These are phyloP conservation scores for Phytophthora ohioensis DNA, from an alignment of 352 stramenopile species.

Conservation along the genomic window DNA sequence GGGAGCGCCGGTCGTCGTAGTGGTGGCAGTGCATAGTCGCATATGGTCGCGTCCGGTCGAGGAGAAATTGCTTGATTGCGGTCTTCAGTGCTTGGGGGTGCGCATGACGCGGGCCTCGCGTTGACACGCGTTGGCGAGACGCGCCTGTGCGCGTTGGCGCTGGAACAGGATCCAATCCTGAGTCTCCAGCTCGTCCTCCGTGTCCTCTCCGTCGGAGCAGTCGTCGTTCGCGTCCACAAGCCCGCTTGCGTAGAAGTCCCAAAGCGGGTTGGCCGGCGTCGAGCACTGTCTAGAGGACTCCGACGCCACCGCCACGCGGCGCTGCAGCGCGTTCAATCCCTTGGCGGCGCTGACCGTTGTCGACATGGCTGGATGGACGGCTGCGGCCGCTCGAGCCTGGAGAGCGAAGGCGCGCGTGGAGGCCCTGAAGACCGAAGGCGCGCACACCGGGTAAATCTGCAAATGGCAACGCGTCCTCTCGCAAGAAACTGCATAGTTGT, in stretches of 20 bases:
- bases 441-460: conserved; percentile 24
- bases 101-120: conserved; percentile 39
- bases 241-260: conserved; percentile 71
- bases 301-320: conserved; percentile 5
- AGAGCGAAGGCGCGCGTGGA: conserved; percentile 1
- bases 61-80: background rate
- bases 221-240: conserved; percentile 61
- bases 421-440: conserved; percentile 7
- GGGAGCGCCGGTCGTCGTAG: conserved; percentile 6
- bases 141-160: conserved; percentile 58
- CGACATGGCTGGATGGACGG: conserved; percentile 29
- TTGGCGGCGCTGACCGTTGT: conserved; percentile 32
- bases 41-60: background rate
- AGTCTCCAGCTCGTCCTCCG: conserved; percentile 65
- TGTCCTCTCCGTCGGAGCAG: conserved; percentile 57
- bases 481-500: conserved; percentile 18
- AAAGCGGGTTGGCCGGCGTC: conserved; percentile 40
- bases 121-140: conserved; percentile 52
- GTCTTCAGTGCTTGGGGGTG: conserved; percentile 33
- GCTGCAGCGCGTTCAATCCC: conserved; percentile 29
- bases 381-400: conserved; percentile 34
- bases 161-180: conserved; percentile 67
- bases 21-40: conserved; percentile 7
- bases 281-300: conserved; percentile 12
- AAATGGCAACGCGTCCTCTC: conserved; percentile 31